Percentiles rank a stretch among this genome's conserved stretches.
phyloP scores from a whole-genome alignment of 768 basidiomycete genomes.

The Kwoniella newhampshirensis region DNA sequence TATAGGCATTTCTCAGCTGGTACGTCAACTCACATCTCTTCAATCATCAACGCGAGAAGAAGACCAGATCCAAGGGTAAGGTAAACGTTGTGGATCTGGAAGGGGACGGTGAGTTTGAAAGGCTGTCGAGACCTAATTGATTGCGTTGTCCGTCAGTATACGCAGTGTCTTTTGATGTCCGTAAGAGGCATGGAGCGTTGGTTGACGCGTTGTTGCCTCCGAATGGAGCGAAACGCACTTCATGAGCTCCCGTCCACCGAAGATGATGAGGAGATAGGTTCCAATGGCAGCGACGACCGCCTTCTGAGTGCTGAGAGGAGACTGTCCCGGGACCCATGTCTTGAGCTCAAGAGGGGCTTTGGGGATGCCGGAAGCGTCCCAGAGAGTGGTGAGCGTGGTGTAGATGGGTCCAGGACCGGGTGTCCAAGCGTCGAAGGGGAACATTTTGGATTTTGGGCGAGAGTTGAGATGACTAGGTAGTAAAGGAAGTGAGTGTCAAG shows the following conservation, averaged over 20 bases:
- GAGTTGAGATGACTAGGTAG: neutral
- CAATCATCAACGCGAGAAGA: conserved; percentile 81
- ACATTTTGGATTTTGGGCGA: conserved; percentile 7
- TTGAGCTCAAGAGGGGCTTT: conserved; percentile 56
- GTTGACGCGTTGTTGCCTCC: neutral
- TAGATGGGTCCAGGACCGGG: conserved; percentile 43
- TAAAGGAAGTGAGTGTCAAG: neutral
- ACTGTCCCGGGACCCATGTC: conserved; percentile 69
- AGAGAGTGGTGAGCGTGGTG: conserved; percentile 33
- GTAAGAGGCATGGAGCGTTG: neutral
- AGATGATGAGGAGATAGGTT: conserved; percentile 84
- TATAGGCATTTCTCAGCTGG: too few species aligned
- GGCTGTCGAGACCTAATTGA: conserved; percentile 48
- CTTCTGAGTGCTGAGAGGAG: conserved; percentile 74
- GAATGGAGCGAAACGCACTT: conserved; percentile 55
- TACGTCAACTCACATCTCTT: conserved; percentile 65
- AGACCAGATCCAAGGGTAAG: conserved; percentile 80
- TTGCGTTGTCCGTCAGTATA: neutral
- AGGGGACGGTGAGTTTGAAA: conserved; percentile 69
- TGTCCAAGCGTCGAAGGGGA: conserved; percentile 27
- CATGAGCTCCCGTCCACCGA: conserved; percentile 81
- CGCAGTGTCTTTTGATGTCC: neutral
- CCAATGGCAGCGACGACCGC: conserved; percentile 69
- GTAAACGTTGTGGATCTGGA: conserved; percentile 85
- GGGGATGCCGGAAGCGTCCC: conserved; percentile 33